Conservation (phyloP, 176 grass and related monocot species). For the Aegilops tauschii region DNA sequence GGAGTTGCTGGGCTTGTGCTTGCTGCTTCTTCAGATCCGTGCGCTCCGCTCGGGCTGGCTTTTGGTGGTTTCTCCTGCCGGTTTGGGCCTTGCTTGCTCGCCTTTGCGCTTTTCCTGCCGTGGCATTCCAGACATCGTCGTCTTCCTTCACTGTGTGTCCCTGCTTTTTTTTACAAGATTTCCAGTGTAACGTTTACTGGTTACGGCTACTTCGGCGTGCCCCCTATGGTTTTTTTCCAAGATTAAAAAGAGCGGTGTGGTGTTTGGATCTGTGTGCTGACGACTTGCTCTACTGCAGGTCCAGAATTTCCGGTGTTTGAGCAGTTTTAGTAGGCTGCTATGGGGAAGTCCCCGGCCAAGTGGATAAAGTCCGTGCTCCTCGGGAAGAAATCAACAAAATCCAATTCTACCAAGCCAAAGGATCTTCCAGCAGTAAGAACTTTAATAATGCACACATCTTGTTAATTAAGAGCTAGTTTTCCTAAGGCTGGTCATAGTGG, state of each 20-base stretch:
- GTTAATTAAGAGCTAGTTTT: neutral
- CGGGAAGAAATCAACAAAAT: slow-evolving; percentile 78
- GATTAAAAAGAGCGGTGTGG: neutral
- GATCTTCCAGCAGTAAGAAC: slow-evolving; percentile 45
- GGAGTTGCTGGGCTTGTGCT: neutral
- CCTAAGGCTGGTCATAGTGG: too few relatives aligned
- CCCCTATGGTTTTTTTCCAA: neutral
- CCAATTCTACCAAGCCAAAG: slow-evolving; percentile 48
- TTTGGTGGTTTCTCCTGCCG: neutral
- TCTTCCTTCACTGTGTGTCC: neutral
- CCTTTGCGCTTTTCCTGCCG: neutral
- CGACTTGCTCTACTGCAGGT: neutral
- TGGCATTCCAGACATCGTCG: neutral
- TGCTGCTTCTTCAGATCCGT: slow-evolving; percentile 28
- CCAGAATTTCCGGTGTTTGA: neutral
- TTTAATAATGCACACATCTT: neutral
- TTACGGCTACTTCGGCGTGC: neutral
- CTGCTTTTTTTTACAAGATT: neutral
- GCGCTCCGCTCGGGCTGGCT: neutral
- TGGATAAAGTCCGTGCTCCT: slow-evolving; percentile 90
- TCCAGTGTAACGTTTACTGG: neutral
- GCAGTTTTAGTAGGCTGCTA: slow-evolving; percentile 14
- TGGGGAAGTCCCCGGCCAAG: slow-evolving; percentile 89
- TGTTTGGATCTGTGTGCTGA: slow-evolving; percentile 25
- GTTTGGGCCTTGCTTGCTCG: neutral